Evolutionary conservation across 768 basidiomycete species (phyloP).

Genomic region (Amanita subjunquillea): DNA sequence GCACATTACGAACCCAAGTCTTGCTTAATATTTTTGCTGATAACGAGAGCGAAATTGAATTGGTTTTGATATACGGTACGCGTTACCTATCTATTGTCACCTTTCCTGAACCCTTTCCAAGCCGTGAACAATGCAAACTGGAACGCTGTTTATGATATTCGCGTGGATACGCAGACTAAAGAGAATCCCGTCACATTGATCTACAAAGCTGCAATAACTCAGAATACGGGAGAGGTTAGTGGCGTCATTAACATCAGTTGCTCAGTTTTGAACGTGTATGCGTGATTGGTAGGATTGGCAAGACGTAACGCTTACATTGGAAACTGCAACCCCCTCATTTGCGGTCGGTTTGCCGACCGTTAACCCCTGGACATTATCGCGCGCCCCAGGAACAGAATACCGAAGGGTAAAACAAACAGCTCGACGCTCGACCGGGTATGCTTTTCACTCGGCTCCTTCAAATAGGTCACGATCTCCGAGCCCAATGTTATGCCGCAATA

Average conservation of each 20-base stretch:
- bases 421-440: no score
- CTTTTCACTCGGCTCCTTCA: no score
- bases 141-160: constrained; percentile 27
- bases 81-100: not conserved
- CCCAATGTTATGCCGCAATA: not conserved
- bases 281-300: constrained; percentile 21
- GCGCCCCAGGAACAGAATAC: not conserved
- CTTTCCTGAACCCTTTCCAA: not conserved
- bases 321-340: constrained; percentile 29
- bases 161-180: constrained; percentile 25
- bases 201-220: constrained; percentile 29
- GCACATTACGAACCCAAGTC: constrained; percentile 5
- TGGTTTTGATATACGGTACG: constrained; percentile 30
- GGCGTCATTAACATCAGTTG: not conserved
- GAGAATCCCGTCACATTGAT: constrained; percentile 21
- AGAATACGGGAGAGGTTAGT: constrained; percentile 29
- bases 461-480: no score
- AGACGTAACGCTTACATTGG: constrained; percentile 26
- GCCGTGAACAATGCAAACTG: constrained; percentile 22
- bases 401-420: no score
- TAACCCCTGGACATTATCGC: constrained; percentile 19
- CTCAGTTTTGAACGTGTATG: not conserved
- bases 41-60: constrained; percentile 23
- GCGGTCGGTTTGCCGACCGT: constrained; percentile 22
- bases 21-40: constrained; percentile 27